phyloP scores from a whole-genome alignment of 352 stramenopile species.

The Detonula confervacea region DNA sequence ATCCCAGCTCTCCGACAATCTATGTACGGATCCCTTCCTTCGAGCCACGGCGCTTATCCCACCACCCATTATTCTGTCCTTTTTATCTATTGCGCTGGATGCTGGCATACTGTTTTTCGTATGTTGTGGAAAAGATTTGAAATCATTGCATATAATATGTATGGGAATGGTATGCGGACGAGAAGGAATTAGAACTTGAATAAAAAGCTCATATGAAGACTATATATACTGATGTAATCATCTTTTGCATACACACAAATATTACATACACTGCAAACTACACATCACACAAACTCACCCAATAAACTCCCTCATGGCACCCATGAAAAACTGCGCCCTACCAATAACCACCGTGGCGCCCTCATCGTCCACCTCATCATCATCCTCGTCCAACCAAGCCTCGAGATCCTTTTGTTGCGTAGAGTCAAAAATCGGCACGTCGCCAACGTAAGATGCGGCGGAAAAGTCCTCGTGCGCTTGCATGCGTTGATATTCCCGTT shows the following conservation, averaged over 20 bases:
- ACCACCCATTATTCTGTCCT: conserved; percentile 63
- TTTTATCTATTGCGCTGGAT: conserved; percentile 64
- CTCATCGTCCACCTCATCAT: conserved; percentile 65
- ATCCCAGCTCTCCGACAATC: conserved; percentile 37
- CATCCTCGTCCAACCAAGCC: conserved; percentile 60
- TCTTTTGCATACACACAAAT: neutral
- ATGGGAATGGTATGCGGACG: too few relatives aligned
- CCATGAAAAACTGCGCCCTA: conserved; percentile 78
- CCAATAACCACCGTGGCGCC: conserved; percentile 73
- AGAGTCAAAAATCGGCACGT: conserved; percentile 27
- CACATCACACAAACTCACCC: conserved; percentile 54
- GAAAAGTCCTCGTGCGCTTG: conserved; percentile 41
- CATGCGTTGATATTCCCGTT: conserved; percentile 57
- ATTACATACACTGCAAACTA: neutral
- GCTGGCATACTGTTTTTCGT: conserved; percentile 73
- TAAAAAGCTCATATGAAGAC: too few relatives aligned
- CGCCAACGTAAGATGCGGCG: conserved; percentile 12
- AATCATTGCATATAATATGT: too few relatives aligned
- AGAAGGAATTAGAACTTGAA: too few relatives aligned
- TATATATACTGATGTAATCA: neutral
- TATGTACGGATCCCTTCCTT: conserved; percentile 42
- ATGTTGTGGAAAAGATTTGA: too few relatives aligned
- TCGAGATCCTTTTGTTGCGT: conserved; percentile 50
- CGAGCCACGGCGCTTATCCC: conserved; percentile 56
- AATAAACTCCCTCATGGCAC: conserved; percentile 73